phyloP scores from a whole-genome alignment of 1,139 yeast species.

The Kodamaea fungicola region DNA sequence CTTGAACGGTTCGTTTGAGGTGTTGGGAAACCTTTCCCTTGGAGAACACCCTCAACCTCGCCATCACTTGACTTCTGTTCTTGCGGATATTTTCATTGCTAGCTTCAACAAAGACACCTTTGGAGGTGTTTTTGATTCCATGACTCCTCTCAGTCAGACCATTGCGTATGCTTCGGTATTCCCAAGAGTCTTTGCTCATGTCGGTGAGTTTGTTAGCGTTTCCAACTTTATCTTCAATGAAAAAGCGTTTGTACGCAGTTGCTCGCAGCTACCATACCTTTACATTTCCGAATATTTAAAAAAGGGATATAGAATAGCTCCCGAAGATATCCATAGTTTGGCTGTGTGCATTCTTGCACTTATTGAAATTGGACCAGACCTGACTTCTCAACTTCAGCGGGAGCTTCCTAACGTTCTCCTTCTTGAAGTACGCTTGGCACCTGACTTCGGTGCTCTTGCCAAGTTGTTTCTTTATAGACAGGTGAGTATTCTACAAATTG shows the following conservation, averaged over 20 bases:
- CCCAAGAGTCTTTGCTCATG: conserved; percentile 36
- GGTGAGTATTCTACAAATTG: conserved; percentile 32
- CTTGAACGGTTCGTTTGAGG: conserved; percentile 39
- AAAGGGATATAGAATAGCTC: conserved; percentile 21
- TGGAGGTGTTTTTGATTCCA: conserved; percentile 16
- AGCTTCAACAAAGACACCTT: conserved; percentile 19
- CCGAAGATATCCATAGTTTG: conserved; percentile 23
- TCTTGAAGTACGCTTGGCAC: conserved; percentile 15
- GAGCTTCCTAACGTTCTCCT: conserved; percentile 30
- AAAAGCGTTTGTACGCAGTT: conserved; percentile 26
- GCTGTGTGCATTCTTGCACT: conserved; percentile 30
- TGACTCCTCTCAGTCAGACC: conserved; percentile 24
- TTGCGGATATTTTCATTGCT: conserved; percentile 33
- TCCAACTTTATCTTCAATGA: conserved; percentile 38
- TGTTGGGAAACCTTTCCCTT: conserved; percentile 28
- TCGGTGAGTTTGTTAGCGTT: conserved; percentile 32
- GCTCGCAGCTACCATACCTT: conserved; percentile 12
- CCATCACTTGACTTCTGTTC: conserved; percentile 20
- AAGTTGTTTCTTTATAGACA: conserved; percentile 44
- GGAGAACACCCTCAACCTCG: conserved; percentile 13
- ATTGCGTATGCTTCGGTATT: conserved; percentile 34
- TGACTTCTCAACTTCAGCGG: conserved; percentile 14
- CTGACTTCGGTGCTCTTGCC: conserved; percentile 8
- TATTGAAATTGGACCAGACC: conserved; percentile 23
- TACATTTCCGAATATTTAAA: conserved; percentile 18